A percentile compares a stretch with the other conserved stretches of the same genome.
phyloP scores from a whole-genome alignment of 73 alveolate genomes.

The Paramecium sexaurelia region DNA sequence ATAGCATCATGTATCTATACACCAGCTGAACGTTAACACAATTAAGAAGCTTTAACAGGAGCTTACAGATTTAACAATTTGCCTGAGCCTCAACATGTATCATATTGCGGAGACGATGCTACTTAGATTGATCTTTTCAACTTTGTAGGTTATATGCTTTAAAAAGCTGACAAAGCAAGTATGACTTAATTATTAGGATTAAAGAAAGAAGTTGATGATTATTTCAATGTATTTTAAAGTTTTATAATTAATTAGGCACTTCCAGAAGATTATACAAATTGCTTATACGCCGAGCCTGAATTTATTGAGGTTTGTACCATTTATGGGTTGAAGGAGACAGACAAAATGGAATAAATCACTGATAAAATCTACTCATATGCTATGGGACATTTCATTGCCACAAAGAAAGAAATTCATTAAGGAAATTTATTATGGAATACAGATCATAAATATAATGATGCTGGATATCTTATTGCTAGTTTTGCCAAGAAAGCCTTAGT shows the following conservation, averaged over 20 bases:
- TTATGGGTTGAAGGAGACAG: neutral
- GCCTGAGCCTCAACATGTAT: conserved; percentile 2
- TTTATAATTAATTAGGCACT: neutral
- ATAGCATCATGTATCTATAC: neutral
- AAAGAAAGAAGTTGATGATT: conserved; percentile 14
- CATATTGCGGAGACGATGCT: conserved; percentile 9
- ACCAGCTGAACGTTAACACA: neutral
- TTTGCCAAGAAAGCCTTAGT: conserved; percentile 26
- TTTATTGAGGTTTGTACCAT: neutral
- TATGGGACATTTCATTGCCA: neutral
- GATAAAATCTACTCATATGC: neutral
- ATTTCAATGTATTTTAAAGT: neutral
- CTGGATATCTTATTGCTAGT: neutral
- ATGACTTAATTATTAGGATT: neutral
- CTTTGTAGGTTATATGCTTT: neutral
- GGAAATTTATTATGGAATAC: conserved; percentile 27
- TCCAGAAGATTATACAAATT: neutral
- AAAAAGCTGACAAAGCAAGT: conserved; percentile 9
- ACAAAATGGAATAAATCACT: neutral
- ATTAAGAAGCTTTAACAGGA: conserved; percentile 36
- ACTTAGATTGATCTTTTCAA: neutral
- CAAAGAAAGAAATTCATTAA: conserved; percentile 11
- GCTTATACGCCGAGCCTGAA: conserved; percentile 12
- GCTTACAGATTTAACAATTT: neutral
- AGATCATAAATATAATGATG: neutral